These are phyloP conservation scores for Phytophthora meadii DNA, from an alignment of 352 stramenopile genomes.

Conservation along the genomic window DNA sequence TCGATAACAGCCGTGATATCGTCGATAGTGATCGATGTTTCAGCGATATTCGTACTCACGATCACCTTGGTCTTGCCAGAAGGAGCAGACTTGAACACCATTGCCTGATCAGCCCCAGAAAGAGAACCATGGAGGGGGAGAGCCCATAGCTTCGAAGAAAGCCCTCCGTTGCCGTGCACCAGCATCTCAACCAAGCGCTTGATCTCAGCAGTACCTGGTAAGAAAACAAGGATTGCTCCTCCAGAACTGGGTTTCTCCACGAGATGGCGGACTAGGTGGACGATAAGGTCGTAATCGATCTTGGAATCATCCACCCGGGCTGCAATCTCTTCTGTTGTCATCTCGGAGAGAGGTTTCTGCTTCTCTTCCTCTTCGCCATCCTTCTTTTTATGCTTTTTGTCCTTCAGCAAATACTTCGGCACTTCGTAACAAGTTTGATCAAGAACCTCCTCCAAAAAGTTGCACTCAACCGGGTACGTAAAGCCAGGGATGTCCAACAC, in stretches of 20 bases:
- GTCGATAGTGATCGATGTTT: slow-evolving; percentile 91
- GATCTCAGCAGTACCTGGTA: slow-evolving; percentile 86
- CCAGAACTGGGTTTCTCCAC: slow-evolving; percentile 30
- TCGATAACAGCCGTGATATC: slow-evolving; percentile 90
- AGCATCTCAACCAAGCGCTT: slow-evolving; percentile 79
- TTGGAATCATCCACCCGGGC: slow-evolving; percentile 88
- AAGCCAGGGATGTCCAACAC: slow-evolving; percentile 89
- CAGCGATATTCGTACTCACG: slow-evolving; percentile 89
- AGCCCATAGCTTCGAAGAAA: slow-evolving; percentile 66
- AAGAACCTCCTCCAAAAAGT: slow-evolving; percentile 85
- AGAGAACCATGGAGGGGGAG: slow-evolving; percentile 82
- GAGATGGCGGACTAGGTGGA: slow-evolving; percentile 81
- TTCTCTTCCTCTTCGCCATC: slow-evolving; percentile 38
- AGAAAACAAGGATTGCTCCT: slow-evolving; percentile 85
- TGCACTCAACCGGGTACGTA: slow-evolving; percentile 79
- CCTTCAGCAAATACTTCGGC: slow-evolving; percentile 58
- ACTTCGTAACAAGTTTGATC: slow-evolving; percentile 68
- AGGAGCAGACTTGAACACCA: slow-evolving; percentile 73
- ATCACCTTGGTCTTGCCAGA: slow-evolving; percentile 85
- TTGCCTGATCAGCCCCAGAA: slow-evolving; percentile 72
- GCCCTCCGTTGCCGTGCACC: slow-evolving; percentile 30
- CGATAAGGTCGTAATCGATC: slow-evolving; percentile 95
- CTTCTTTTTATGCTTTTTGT: slow-evolving; percentile 64
- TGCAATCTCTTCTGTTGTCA: slow-evolving; percentile 61
- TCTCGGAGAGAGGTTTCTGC: slow-evolving; percentile 33